These are phyloP conservation scores for Leccinum subtestaceum DNA, from an alignment of 768 basidiomycete species.

Conservation along the genomic window DNA sequence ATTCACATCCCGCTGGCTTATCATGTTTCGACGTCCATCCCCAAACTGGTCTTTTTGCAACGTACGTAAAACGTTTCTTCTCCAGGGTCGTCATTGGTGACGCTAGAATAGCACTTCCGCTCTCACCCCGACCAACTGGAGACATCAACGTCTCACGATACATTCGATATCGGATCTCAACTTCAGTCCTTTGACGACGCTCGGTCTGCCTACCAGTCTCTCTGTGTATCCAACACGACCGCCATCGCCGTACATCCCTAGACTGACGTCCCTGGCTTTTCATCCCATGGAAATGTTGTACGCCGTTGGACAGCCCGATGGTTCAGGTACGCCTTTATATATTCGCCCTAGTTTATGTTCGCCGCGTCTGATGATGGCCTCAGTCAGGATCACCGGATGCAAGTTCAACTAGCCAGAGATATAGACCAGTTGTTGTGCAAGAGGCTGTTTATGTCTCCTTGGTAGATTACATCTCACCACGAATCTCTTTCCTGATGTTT, in stretches of 20 bases:
- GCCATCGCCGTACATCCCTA: constrained; percentile 59
- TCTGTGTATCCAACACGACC: constrained; percentile 52
- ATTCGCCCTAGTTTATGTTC: neutral
- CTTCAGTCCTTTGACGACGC: constrained; percentile 36
- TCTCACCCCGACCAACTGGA: constrained; percentile 58
- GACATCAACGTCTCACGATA: constrained; percentile 60
- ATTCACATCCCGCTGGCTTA: constrained; percentile 67
- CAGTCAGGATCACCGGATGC: constrained; percentile 59
- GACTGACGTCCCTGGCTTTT: constrained; percentile 66
- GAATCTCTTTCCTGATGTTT: constrained; percentile 12
- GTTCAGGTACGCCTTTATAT: constrained; percentile 41
- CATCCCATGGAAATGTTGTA: constrained; percentile 88
- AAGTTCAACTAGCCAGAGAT: constrained; percentile 37
- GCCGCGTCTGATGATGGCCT: constrained; percentile 3
- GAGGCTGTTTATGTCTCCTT: neutral
- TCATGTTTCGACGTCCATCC: constrained; percentile 87
- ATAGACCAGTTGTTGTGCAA: neutral
- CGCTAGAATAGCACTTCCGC: constrained; percentile 50
- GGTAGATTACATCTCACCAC: constrained; percentile 11
- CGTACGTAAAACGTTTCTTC: constrained; percentile 47
- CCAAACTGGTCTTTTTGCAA: constrained; percentile 77
- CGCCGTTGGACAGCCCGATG: constrained; percentile 71
- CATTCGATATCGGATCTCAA: constrained; percentile 48
- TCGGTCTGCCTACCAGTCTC: constrained; percentile 54
- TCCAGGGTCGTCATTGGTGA: neutral